Evolutionary conservation across 805 yeast genomes (phyloP), one percentile per base, ranked within the genome.

Genomic region (Lipomyces yamadae): DNA sequence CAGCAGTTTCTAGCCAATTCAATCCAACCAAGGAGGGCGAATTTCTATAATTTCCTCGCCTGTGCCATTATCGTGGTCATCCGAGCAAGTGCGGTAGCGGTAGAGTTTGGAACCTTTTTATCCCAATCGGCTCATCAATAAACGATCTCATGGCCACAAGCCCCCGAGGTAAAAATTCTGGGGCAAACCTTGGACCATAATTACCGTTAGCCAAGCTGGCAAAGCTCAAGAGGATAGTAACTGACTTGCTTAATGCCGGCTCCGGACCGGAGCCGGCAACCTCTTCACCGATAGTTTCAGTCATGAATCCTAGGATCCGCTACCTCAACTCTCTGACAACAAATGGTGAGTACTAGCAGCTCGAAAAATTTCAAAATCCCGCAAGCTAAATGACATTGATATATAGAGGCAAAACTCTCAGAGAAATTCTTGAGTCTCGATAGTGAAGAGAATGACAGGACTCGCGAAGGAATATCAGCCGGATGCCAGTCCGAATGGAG

Each of bases 391-490:
- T 42, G 24, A n/a, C 48, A 10, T 42, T n/a, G 29, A 1, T 42
- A 7, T 42, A 18, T 42, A 42, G 48, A 42, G 4, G 18, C 48
- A 6, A 42, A 42, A 3, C 48, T 42, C 2, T 37, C 61, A 24
- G 48, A 58, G 34, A 58, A 58, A 34, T 58, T 58, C 24, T 58
- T 39, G 29, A 18, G 32, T n/a, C 61, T 58, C 7, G 61, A 58
- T 29, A 53, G n/a, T 24, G 35, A 11, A 13, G 61, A 58, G 13
- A n/a, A 18, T 45, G 61, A 58, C 15, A 35, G 61, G 39, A 35
- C 45, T 7, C 32, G 32, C 29, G 32, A 24, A 2, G 61, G 48
- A 13, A 29, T 48, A 3, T 29, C 30, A 1, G 24, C 24, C 15
- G 55, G 34, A 15, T 24, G 42, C 42, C 37, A 32, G 15, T 42